These are phyloP conservation scores for Neurospora sp. DNA, from an alignment of 495 filamentous ascomycete genomes.

Conservation along the genomic window DNA sequence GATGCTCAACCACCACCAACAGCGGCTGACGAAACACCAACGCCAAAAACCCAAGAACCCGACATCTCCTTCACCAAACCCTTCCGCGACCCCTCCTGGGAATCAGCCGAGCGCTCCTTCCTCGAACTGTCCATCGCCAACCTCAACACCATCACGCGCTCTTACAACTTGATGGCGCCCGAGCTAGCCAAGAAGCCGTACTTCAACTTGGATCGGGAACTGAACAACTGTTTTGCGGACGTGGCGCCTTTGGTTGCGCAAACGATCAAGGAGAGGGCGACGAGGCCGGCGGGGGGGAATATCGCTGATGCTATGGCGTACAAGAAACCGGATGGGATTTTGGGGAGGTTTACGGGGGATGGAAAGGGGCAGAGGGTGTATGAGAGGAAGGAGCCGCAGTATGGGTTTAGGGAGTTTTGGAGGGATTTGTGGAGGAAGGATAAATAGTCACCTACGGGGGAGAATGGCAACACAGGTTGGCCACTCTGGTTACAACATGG, in stretches of 20 bases:
- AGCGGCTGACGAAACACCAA: background rate
- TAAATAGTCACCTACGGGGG: background rate
- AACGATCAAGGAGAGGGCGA: slow-evolving; percentile 62
- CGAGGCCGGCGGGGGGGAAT: slow-evolving; percentile 28
- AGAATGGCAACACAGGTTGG: no score
- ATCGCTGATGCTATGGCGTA: slow-evolving; percentile 18
- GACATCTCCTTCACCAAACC: slow-evolving; percentile 29
- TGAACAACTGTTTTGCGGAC: slow-evolving; percentile 72
- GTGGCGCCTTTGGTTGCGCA: slow-evolving; percentile 65
- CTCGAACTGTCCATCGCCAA: slow-evolving; percentile 66
- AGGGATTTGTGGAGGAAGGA: slow-evolving; percentile 51
- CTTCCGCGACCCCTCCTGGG: slow-evolving; percentile 59
- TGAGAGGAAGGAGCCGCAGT: slow-evolving; percentile 62
- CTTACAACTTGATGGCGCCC: slow-evolving; percentile 93
- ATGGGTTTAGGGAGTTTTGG: slow-evolving; percentile 86
- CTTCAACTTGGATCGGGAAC: slow-evolving; percentile 72
- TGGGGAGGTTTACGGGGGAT: slow-evolving; percentile 34
- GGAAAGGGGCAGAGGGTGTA: slow-evolving; percentile 48
- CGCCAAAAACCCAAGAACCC: slow-evolving; percentile 1
- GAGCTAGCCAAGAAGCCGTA: slow-evolving; percentile 91
- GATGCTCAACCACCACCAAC: no score
- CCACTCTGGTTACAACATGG: background rate
- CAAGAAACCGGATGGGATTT: slow-evolving; percentile 19
- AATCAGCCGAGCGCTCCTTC: slow-evolving; percentile 64
- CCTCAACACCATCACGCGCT: slow-evolving; percentile 70